phyloP scores from a whole-genome alignment of 306 rosid species.

The Corylus avellana region DNA sequence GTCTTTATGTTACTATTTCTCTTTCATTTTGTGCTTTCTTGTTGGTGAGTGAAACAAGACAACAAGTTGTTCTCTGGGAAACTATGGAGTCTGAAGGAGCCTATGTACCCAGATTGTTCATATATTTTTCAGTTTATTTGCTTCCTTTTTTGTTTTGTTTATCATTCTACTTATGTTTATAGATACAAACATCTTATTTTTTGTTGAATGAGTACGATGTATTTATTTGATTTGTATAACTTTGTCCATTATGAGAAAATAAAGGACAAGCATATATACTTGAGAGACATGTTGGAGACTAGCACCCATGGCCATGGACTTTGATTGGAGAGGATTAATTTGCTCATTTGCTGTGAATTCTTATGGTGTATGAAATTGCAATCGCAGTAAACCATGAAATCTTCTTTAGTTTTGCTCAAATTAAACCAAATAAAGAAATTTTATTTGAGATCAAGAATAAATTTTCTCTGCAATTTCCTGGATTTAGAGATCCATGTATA shows the following conservation, averaged over 20 bases:
- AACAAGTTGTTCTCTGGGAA: slow-evolving; percentile 14
- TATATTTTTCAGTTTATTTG: not conserved
- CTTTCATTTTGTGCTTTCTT: slow-evolving; percentile 31
- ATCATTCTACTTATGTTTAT: not conserved
- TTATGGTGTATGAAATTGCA: too few species aligned
- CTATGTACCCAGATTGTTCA: slow-evolving; percentile 13
- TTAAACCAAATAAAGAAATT: too few species aligned
- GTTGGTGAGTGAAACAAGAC: slow-evolving; percentile 20
- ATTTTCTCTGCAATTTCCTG: not conserved
- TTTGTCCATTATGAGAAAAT: not conserved
- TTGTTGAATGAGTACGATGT: not conserved
- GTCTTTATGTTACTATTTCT: slow-evolving; percentile 21
- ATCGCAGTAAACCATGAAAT: too few species aligned
- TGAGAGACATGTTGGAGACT: not conserved
- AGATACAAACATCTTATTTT: not conserved
- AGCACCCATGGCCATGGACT: not conserved
- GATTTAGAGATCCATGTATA: not conserved
- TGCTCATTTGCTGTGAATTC: not conserved
- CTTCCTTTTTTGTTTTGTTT: not conserved
- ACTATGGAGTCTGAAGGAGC: slow-evolving; percentile 14
- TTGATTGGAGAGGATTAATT: not conserved
- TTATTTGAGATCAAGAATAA: not conserved
- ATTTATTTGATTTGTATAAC: not conserved
- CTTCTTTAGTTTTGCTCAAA: too few species aligned
- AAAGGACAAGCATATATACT: not conserved